phyloP scores from a whole-genome alignment of 116 monocot genomes.

The Cymodocea nodosa region DNA sequence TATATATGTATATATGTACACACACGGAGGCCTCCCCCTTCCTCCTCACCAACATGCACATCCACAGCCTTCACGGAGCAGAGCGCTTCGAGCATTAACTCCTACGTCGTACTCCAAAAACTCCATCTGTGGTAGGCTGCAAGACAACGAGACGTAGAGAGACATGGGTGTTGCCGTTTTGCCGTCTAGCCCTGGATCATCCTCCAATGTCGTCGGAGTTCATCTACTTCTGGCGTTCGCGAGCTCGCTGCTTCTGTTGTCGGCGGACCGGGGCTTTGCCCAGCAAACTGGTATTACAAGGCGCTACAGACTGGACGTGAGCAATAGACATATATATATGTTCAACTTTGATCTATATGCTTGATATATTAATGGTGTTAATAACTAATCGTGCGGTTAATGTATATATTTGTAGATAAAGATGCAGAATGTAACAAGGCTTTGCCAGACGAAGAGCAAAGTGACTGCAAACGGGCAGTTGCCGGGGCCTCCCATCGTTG shows the following conservation, averaged over 20 bases:
- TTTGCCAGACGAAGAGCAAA: constrained; percentile 49
- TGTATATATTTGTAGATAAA: too few relatives aligned
- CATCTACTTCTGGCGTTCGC: background rate
- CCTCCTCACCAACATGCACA: too few relatives aligned
- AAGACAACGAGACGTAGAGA: background rate
- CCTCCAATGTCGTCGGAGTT: background rate
- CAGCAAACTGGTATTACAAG: constrained; percentile 1
- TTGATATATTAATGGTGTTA: too few relatives aligned
- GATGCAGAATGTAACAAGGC: constrained; percentile 49
- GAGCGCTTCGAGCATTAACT: too few relatives aligned
- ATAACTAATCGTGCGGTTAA: too few relatives aligned
- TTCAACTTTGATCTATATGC: too few relatives aligned
- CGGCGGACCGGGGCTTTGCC: background rate
- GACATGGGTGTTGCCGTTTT: background rate
- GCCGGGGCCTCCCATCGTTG: constrained; percentile 60
- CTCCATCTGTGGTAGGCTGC: background rate
- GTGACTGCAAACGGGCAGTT: constrained; percentile 59
- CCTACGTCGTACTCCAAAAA: background rate
- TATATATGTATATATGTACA: too few relatives aligned
- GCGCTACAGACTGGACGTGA: constrained; percentile 7
- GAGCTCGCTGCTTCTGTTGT: background rate
- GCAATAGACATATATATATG: background rate
- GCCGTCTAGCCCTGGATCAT: background rate
- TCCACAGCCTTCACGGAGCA: background rate
- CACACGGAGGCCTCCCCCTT: too few relatives aligned